These are phyloP conservation scores for Ustilago esculenta DNA, from an alignment of 1,284 basidiomycete species.

Conservation along the genomic window DNA sequence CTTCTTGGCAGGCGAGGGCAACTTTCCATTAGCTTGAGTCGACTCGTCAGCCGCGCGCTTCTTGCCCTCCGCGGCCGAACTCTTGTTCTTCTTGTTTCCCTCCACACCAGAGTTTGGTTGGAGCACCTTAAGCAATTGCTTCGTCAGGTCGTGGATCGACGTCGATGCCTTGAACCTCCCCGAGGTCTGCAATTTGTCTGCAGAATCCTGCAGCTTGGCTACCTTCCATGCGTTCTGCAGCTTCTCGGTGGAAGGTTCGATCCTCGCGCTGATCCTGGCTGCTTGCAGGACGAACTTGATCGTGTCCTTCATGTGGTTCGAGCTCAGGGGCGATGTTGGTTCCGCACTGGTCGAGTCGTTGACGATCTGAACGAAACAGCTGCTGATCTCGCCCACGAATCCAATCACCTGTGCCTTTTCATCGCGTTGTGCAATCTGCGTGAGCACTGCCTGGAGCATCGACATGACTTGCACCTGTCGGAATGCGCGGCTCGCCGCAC, in stretches of 20 bases:
- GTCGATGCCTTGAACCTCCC: slow-evolving; percentile 57
- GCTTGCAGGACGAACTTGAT: slow-evolving; percentile 78
- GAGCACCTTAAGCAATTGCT: slow-evolving; percentile 69
- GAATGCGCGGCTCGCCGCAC: slow-evolving; percentile 45
- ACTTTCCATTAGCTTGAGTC: slow-evolving; percentile 4
- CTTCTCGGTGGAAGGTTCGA: slow-evolving; percentile 46
- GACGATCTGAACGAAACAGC: slow-evolving; percentile 72
- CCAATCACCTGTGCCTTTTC: slow-evolving; percentile 69
- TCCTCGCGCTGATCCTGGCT: slow-evolving; percentile 74
- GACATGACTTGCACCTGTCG: slow-evolving; percentile 74
- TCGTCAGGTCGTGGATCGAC: slow-evolving; percentile 71
- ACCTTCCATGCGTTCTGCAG: slow-evolving; percentile 67
- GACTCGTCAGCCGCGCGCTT: slow-evolving; percentile 34
- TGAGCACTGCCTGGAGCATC: slow-evolving; percentile 76
- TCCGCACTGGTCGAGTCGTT: slow-evolving; percentile 72
- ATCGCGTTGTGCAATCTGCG: slow-evolving; percentile 70
- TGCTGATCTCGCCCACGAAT: slow-evolving; percentile 73
- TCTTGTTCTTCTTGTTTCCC: slow-evolving; percentile 20
- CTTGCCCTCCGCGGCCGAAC: slow-evolving; percentile 22
- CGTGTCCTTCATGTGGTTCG: slow-evolving; percentile 80
- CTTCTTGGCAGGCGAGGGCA: slow-evolving; percentile 36
- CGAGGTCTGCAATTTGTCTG: slow-evolving; percentile 30
- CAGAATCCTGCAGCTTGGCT: slow-evolving; percentile 31
- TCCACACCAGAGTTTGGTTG: slow-evolving; percentile 27
- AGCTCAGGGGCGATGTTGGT: slow-evolving; percentile 69